Evolutionary conservation across 2,329 filamentous ascomycete species (phyloP).

Genomic region (Aspergillus sp.): DNA sequence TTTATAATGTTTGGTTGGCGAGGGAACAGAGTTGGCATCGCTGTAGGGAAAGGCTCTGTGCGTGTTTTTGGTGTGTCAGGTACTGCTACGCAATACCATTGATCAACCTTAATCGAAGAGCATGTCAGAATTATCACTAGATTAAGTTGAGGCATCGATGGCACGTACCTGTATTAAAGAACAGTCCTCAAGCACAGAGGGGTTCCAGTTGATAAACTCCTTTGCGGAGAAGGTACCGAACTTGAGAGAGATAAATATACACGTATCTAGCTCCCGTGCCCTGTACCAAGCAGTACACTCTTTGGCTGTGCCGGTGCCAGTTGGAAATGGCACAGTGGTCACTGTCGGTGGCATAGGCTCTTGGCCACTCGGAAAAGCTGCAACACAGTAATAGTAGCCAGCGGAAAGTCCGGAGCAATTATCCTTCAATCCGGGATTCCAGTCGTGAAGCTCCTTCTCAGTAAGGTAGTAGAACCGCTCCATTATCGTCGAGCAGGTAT

Average conservation of each 20-base stretch:
- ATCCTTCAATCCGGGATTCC: constrained; percentile 12
- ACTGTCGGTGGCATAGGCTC: constrained; percentile 7
- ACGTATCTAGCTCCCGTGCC: constrained; percentile 6
- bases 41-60: background rate
- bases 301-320: background rate
- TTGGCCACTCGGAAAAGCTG: constrained; percentile 2
- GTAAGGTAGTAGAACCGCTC: background rate
- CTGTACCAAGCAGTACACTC: constrained; percentile 12
- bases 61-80: constrained; percentile 8
- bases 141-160: background rate
- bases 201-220: constrained; percentile 13
- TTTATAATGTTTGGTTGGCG: background rate
- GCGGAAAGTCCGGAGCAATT: constrained; percentile 9
- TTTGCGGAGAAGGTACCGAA: constrained; percentile 10
- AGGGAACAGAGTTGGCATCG: background rate
- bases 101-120: background rate
- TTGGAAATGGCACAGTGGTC: constrained; percentile 1
- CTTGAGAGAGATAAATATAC: constrained; percentile 6
- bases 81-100: constrained; percentile 10
- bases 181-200: background rate
- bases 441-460: constrained; percentile 4
- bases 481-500: constrained; percentile 11
- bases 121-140: no score
- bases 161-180: background rate
- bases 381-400: constrained; percentile 15